Conservation (phyloP, 345 rosid genomes). For the Eucalyptus albens region DNA sequence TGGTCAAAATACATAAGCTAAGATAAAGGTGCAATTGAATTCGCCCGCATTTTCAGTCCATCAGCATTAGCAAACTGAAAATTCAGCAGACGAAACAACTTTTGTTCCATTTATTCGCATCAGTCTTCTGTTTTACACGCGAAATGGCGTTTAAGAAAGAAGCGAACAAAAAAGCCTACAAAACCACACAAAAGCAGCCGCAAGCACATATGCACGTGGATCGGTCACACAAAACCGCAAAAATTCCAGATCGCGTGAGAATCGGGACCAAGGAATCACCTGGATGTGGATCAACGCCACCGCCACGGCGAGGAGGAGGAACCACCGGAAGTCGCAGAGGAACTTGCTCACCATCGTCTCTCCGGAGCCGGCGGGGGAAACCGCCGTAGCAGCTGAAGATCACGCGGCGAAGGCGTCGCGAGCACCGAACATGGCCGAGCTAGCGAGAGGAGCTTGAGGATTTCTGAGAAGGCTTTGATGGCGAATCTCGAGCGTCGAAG, state of each 20-base stretch:
- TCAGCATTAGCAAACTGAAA: background rate
- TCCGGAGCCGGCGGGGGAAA: background rate
- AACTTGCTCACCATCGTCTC: background rate
- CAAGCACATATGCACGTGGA: background rate
- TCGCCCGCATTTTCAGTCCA: background rate
- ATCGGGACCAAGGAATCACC: slow-evolving; percentile 11
- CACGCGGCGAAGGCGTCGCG: background rate
- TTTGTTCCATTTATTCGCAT: no score
- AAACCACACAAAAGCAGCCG: background rate
- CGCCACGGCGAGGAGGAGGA: slow-evolving; percentile 72
- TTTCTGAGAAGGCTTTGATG: background rate
- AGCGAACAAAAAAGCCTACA: background rate
- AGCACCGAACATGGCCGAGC: background rate
- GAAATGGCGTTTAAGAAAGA: background rate
- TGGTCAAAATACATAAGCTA: background rate
- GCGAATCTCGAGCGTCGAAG: background rate
- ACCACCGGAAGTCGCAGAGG: slow-evolving; percentile 52
- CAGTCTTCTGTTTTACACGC: background rate
- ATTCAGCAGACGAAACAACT: background rate
- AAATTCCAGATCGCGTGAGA: background rate
- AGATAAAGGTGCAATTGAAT: background rate
- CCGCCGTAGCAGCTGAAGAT: background rate
- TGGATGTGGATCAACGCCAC: slow-evolving; percentile 67
- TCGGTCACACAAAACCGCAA: background rate
- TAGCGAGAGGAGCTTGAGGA: background rate